Evolutionary conservation across 148 eudicot genomes (phyloP), one percentile per base, ranked within the genome.

Genomic region (Fagopyrum tataricum): DNA sequence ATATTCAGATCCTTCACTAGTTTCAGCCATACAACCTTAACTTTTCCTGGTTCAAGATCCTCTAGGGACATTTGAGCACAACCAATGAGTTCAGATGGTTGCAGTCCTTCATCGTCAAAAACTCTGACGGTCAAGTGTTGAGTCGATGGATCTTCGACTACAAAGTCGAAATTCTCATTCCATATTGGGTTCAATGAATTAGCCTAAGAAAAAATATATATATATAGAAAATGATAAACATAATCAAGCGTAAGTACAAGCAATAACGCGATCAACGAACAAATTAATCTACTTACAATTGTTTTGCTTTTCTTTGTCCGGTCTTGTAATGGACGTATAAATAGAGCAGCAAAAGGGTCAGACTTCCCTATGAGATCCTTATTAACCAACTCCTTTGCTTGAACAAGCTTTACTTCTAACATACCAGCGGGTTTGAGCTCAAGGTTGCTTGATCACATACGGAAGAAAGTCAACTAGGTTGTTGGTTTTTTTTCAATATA

Each of bases 131-230:
- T 93, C 81, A 93, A 78, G 80, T 82, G 75, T 73, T 93, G 98
- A 18, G 98, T 89, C 24, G 86, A 74, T 17, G 78, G 74, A 81
- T 93, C 98, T 81, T 93, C 98, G 41, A 93, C 92, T n/a, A 84
- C 82, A 77, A 93, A 91, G 76, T 91, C 97, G 70, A 91, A 93
- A 79, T 84, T 88, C 86, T 91, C 98, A 47, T 91, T 91, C 97
- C 98, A 91, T 51, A 93, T 87, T 3, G 98, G 98, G 79, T 89
- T 93, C 78, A 84, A 48, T 73, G 81, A 79, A 74, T 93, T 93
- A 84, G 78, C 78, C 98, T 93, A 76, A 76, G 44, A 82, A 71
- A 61, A n/a, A n/a, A n/a, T n/a, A n/a, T n/a, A n/a, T 0, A 53
- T 21, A 17, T 0, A 42, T 6, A 18, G 2, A 39, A 14, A 52